A percentile compares a stretch with the other conserved stretches of the same genome.
Evolutionary conservation across 768 basidiomycete genomes (phyloP).

Genomic region (Pleurotus djamor): DNA sequence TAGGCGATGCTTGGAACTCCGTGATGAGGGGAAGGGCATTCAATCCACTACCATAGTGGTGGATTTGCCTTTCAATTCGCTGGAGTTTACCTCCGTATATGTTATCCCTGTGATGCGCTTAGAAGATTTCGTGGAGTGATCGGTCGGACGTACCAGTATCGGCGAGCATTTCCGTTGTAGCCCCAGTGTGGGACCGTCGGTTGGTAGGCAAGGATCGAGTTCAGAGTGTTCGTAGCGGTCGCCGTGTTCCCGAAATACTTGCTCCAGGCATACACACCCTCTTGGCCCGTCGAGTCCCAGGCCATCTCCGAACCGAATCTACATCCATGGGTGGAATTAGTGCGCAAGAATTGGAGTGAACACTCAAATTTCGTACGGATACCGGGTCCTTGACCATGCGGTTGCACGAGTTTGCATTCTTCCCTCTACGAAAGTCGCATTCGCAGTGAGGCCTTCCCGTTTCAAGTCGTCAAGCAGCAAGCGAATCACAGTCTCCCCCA

Average conservation of each 20-base stretch:
- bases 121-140: not conserved
- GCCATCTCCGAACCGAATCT: slow-evolving; percentile 63
- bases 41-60: slow-evolving; percentile 57
- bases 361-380: slow-evolving; percentile 38
- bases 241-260: slow-evolving; percentile 50
- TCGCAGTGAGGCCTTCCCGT: slow-evolving; percentile 46
- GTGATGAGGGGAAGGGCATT: slow-evolving; percentile 54
- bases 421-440: slow-evolving; percentile 43
- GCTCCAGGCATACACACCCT: slow-evolving; percentile 54
- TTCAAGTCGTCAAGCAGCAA: slow-evolving; percentile 47
- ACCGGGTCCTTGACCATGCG: slow-evolving; percentile 45
- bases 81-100: slow-evolving; percentile 54
- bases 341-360: not conserved
- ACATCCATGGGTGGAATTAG: not conserved
- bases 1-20: slow-evolving; percentile 42
- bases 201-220: slow-evolving; percentile 56
- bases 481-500: slow-evolving; percentile 55
- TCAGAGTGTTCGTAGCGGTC: slow-evolving; percentile 49
- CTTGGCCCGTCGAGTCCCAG: slow-evolving; percentile 56
- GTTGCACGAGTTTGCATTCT: slow-evolving; percentile 44
- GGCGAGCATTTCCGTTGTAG: slow-evolving; percentile 56
- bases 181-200: slow-evolving; percentile 60
- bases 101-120: slow-evolving; percentile 40
- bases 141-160: slow-evolving; percentile 41
- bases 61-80: slow-evolving; percentile 54